Base-by-base conservation (phyloP, 2,329 filamentous ascomycete species). In the Xylaria hypoxylon region DNA sequence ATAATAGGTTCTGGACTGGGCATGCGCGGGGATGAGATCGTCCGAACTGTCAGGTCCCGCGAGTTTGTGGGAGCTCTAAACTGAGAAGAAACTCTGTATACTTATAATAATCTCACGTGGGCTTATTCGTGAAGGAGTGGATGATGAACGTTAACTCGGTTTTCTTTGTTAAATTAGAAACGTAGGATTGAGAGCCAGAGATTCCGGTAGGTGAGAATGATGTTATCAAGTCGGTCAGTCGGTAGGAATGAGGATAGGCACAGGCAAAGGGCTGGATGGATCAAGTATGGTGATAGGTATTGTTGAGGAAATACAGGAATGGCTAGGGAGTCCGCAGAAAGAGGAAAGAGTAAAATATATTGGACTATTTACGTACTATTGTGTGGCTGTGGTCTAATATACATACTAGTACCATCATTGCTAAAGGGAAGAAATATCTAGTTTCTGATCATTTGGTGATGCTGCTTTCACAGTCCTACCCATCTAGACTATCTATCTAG, bases 11-110 rank as follows among this genome's bases (percentile, higher is more conserved):
- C 52, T 55, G 28, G 52, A 28, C 52, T 35, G 42, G 35, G n/a
- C 22, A 7, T 28, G 35, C 19, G 35, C n/a, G 45, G 35, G 47
- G 65, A 60, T 38, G 40, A 38, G 50, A 64, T 67, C 56, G 56
- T 22, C 60, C 13, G 50, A 19, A 6, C 50, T 55, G 64, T 31
- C 24, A 44, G 42, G 53, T 55, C 33, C 53, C 47, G 35, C 8
- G 45, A 22, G 28, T 28, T 26, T 33, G 52, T 24, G 22, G 59
- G 33, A 53, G 52, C 60, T 35, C 35, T 44, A n/a, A 42, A 28
- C 51, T 11, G 11, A 48, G 15, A 45, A 19, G 40, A n/a, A 10
- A 38, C 7, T 31, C 7, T 33, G 7, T 38, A 17, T 6, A 26
- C n/a, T 10, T 28, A 55, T 22, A 19, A 53, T 62, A 24, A 15